Base-by-base conservation (phyloP, 495 filamentous ascomycete genomes). In the Neurospora sp. region DNA sequence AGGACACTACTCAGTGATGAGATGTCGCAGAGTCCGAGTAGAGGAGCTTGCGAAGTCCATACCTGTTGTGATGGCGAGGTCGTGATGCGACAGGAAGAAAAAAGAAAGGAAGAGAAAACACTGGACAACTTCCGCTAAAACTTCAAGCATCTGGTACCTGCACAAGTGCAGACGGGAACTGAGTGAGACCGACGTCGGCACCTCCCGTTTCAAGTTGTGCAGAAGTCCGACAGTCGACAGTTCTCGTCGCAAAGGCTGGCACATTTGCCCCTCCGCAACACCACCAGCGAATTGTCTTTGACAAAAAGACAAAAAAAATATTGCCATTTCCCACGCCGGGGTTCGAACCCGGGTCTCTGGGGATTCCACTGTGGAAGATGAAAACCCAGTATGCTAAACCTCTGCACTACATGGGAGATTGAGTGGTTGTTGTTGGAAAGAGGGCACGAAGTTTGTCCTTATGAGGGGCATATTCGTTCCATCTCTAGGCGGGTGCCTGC, bases 351-450 rank as follows among this genome's bases (percentile, higher is more conserved):
- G 75, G 72, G 72, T 76, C 75, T 68, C 75, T 73, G 74, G 72
- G 69, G 20, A 37, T 35, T 69, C 42, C 69, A 39, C 9, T 35
- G 12, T 9, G 12, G 37, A 65, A 42, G 48, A 16, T 72, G 72
- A 76, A 76, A 76, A 73, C 71, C 72, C 72, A 71, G 71, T 72
- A 76, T 76, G 75, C 73, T 76, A 76, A 74, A 74, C 73, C 73
- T 72, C 73, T 76, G 74, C 75, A 76, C 72, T 72, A 76, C 71
- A 74, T 74, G 75, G 75, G 69, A 74, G 20, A 61, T 14, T 22
- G 22, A 31, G 0, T 61, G 22, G 22, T 61, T 31, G 22, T 31
- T 61, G 48, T 31, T 61, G 22, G 22, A 31, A 61, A 2, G 48
- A 61, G 6, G 22, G 4, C 5, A 61, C 22, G 4, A 31, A 61